Evolutionary conservation across 2,329 filamentous ascomycete genomes (phyloP).

Genomic region (Colletotrichum sp.): DNA sequence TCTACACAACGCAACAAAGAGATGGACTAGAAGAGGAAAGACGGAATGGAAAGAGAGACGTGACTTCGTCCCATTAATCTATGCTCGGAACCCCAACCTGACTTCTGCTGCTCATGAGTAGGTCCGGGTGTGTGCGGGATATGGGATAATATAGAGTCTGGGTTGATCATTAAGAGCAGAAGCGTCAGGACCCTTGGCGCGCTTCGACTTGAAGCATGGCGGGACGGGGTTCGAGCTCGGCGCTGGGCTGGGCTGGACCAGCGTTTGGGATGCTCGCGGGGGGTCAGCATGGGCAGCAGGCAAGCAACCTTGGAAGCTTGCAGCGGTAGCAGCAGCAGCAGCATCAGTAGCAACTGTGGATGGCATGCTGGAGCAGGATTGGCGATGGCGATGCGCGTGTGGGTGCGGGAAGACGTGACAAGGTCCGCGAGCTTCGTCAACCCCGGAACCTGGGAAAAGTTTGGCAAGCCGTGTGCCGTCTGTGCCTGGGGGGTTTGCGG

Average conservation of each 20-base stretch:
- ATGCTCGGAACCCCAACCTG: neutral
- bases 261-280: conserved; percentile 19
- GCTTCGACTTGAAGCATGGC: conserved; percentile 12
- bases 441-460: neutral
- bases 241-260: conserved; percentile 4
- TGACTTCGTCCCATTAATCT: conserved; percentile 18
- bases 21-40: neutral
- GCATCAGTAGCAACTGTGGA: neutral
- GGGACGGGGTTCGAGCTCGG: conserved; percentile 14
- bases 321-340: neutral
- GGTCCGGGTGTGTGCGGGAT: neutral
- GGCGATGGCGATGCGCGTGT: neutral
- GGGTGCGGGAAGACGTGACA: conserved; percentile 3
- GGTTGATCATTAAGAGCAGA: neutral
- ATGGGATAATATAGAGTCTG: neutral
- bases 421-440: conserved; percentile 4
- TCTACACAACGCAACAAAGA: conserved; percentile 4
- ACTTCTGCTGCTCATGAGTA: neutral
- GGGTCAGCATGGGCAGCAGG: neutral
- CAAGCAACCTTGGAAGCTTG: neutral
- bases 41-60: neutral
- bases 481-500: neutral
- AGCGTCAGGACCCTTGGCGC: conserved; percentile 5
- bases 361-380: neutral
- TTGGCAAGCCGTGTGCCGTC: neutral